Percentiles rank a stretch among this genome's conserved stretches.
These are phyloP conservation scores for Colletotrichum caudatum DNA, from an alignment of 2,329 filamentous ascomycete species.

Conservation along the genomic window DNA sequence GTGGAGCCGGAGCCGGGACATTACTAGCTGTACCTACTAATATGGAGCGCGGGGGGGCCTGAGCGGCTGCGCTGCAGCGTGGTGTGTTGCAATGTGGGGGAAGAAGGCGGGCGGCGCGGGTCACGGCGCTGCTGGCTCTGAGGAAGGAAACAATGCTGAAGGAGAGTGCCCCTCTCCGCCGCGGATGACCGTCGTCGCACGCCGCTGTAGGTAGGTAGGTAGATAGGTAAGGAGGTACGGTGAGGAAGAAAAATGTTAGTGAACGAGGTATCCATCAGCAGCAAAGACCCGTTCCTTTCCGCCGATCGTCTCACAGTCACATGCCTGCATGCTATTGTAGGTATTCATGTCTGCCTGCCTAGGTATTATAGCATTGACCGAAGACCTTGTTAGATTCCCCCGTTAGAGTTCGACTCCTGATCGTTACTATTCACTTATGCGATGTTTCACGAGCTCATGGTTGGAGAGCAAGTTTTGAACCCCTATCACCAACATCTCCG, in stretches of 20 bases:
- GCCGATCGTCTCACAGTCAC: conserved; percentile 29
- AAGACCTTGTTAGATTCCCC: not conserved
- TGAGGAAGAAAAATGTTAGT: conserved; percentile 30
- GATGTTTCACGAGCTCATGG: not conserved
- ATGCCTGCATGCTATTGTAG: conserved; percentile 2
- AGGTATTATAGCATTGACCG: not conserved
- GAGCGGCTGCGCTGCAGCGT: conserved; percentile 23
- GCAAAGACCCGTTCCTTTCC: conserved; percentile 30
- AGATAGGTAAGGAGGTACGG: not conserved
- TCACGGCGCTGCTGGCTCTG: conserved; percentile 16
- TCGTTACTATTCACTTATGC: not conserved
- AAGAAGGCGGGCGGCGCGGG: conserved; percentile 14
- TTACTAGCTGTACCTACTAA: too few species aligned
- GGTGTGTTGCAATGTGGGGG: conserved; percentile 21
- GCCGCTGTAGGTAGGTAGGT: not conserved
- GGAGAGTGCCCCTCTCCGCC: conserved; percentile 23
- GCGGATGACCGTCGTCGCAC: conserved; percentile 33
- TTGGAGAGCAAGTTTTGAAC: not conserved
- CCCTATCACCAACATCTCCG: not conserved
- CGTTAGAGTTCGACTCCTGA: not conserved
- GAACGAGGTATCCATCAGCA: conserved; percentile 15
- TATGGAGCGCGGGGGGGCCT: conserved; percentile 17
- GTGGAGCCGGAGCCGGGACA: conserved; percentile 28
- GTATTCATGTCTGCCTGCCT: too few species aligned
- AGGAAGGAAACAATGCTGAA: conserved; percentile 27